A percentile compares a stretch with the other conserved stretches of the same genome.
Conservation (phyloP, 2,329 filamentous ascomycete species). For the Passalora sequoiae region DNA sequence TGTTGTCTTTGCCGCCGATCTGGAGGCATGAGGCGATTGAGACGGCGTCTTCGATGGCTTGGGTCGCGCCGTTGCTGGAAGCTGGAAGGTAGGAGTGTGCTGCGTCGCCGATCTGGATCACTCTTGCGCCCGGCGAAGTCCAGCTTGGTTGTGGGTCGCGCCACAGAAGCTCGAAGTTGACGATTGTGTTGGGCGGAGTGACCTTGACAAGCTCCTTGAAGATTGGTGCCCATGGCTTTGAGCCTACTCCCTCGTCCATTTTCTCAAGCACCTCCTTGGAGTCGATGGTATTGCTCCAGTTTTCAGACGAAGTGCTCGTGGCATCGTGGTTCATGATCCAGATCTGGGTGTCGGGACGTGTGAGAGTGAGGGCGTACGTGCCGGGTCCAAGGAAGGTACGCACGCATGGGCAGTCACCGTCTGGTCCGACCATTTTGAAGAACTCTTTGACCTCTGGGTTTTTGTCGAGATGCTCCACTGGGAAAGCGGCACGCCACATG, state of each 20-base stretch:
- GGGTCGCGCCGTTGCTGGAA: constrained; percentile 44
- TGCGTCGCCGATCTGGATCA: constrained; percentile 44
- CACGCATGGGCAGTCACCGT: constrained; percentile 41
- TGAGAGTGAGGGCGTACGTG: constrained; percentile 44
- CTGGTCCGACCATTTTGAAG: constrained; percentile 39
- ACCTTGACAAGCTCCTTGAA: constrained; percentile 43
- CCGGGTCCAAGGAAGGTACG: constrained; percentile 41
- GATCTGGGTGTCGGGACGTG: constrained; percentile 45
- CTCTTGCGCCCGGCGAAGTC: constrained; percentile 40
- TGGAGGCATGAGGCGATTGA: constrained; percentile 11
- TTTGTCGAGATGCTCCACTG: constrained; percentile 36
- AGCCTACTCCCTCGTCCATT: constrained; percentile 43
- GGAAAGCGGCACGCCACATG: constrained; percentile 20
- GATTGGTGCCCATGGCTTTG: constrained; percentile 42
- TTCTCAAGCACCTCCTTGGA: constrained; percentile 42
- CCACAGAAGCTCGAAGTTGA: constrained; percentile 48
- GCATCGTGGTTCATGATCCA: constrained; percentile 45
- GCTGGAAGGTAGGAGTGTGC: constrained; percentile 45
- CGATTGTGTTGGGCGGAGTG: constrained; percentile 44
- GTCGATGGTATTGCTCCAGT: constrained; percentile 46
- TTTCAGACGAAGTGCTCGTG: constrained; percentile 43
- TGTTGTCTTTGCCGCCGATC: constrained; percentile 6
- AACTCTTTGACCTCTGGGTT: constrained; percentile 45
- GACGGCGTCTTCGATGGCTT: constrained; percentile 43
- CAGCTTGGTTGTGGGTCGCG: constrained; percentile 43